phyloP scores from a whole-genome alignment of 768 basidiomycete genomes.

The Pleurotus citrinopileatus region DNA sequence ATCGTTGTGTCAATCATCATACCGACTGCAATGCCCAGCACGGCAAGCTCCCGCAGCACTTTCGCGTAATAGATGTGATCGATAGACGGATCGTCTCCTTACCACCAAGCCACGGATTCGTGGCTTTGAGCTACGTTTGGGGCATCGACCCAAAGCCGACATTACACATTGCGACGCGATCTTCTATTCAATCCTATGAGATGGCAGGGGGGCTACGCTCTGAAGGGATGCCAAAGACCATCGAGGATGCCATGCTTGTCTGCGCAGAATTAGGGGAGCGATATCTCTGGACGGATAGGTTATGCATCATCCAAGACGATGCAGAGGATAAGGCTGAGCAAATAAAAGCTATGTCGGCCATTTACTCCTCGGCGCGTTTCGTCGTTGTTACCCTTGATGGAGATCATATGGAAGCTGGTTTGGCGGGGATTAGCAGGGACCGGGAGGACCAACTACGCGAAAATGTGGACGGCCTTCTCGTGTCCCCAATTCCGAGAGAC shows the following conservation, averaged over 20 bases:
- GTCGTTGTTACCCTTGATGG: background rate
- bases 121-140: constrained; percentile 6
- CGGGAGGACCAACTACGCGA: background rate
- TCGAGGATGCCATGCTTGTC: constrained; percentile 1
- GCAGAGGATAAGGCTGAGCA: background rate
- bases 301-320: constrained; percentile 8
- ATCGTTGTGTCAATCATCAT: background rate
- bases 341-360: background rate
- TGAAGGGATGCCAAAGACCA: background rate
- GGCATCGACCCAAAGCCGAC: background rate
- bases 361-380: constrained; percentile 1
- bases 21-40: background rate
- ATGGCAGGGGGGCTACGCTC: background rate
- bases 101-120: background rate
- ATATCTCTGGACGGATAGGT: background rate
- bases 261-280: background rate
- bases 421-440: background rate
- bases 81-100: background rate
- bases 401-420: background rate
- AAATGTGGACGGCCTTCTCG: background rate
- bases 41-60: background rate
- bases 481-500: background rate
- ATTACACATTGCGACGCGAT: background rate
- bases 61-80: constrained; percentile 2
- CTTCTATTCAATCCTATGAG: background rate